Percentiles rank a stretch among this genome's conserved stretches.
These are phyloP conservation scores for Hirsutella rhossiliensis DNA, from an alignment of 2,329 filamentous ascomycete species.

Conservation along the genomic window DNA sequence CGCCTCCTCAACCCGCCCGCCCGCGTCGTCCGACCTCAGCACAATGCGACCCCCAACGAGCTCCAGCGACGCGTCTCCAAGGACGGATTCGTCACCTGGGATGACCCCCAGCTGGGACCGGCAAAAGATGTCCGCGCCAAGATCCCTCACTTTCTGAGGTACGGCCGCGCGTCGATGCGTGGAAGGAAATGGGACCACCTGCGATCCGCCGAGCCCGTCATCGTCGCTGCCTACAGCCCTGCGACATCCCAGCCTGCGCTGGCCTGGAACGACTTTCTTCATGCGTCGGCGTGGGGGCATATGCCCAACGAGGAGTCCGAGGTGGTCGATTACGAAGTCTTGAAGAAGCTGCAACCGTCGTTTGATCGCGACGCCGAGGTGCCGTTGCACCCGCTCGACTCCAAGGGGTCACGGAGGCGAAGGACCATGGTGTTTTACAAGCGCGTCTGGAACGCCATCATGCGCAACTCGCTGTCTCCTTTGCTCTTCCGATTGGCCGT, in stretches of 20 bases:
- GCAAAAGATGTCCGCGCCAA: slow-evolving; percentile 20
- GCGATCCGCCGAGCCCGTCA: slow-evolving; percentile 45
- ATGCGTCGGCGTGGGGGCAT: slow-evolving; percentile 39
- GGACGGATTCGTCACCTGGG: slow-evolving; percentile 33
- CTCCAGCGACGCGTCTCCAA: slow-evolving; percentile 30
- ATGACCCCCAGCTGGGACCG: slow-evolving; percentile 23
- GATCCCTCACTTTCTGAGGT: slow-evolving; percentile 33
- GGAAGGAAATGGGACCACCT: slow-evolving; percentile 49
- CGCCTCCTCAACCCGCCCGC: slow-evolving; percentile 25
- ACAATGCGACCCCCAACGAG: slow-evolving; percentile 28
- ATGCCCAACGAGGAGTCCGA: slow-evolving; percentile 33
- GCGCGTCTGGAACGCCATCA: slow-evolving; percentile 53
- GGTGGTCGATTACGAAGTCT: slow-evolving; percentile 31
- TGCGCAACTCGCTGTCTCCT: slow-evolving; percentile 77
- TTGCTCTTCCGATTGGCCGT: slow-evolving; percentile 72
- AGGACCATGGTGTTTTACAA: slow-evolving; percentile 28
- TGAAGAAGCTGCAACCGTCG: slow-evolving; percentile 33
- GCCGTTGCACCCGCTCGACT: slow-evolving; percentile 16
- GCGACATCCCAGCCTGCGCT: slow-evolving; percentile 26
- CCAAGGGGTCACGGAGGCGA: slow-evolving; percentile 15
- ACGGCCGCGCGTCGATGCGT: slow-evolving; percentile 31
- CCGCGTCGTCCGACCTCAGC: slow-evolving; percentile 25
- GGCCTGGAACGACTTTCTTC: slow-evolving; percentile 41
- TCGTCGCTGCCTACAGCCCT: slow-evolving; percentile 36
- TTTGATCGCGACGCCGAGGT: slow-evolving; percentile 28